These are phyloP conservation scores for Abelmoschus esculentus DNA, from an alignment of 345 rosid genomes.

Conservation along the genomic window DNA sequence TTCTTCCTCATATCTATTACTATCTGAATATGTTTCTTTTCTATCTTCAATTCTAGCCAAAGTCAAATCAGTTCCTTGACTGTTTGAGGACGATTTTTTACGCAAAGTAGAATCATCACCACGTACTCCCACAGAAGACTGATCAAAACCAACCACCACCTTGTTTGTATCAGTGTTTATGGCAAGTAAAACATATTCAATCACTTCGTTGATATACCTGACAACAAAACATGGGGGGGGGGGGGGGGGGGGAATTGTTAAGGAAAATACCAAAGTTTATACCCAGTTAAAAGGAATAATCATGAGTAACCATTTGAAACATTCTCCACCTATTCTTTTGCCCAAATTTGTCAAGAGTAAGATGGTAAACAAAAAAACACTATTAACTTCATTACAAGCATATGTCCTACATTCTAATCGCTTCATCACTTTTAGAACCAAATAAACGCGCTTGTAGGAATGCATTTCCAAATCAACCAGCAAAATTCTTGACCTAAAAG, in stretches of 20 bases:
- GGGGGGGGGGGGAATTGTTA: no score
- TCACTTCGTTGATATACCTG: conserved; percentile 89
- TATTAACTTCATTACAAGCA: neutral
- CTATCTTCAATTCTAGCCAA: conserved; percentile 26
- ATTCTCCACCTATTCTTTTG: neutral
- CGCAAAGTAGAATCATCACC: conserved; percentile 24
- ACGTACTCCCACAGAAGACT: conserved; percentile 29
- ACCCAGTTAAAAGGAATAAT: neutral
- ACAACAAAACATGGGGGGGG: neutral
- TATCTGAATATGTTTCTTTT: conserved; percentile 22
- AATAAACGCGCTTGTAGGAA: neutral
- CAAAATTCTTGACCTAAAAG: neutral
- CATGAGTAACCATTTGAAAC: conserved; percentile 2
- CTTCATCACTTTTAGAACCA: neutral
- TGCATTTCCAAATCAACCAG: neutral
- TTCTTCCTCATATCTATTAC: conserved; percentile 27
- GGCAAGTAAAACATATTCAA: conserved; percentile 59
- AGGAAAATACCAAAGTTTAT: neutral
- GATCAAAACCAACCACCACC: conserved; percentile 38
- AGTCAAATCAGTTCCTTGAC: conserved; percentile 30
- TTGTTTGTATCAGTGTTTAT: conserved; percentile 38
- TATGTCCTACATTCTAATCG: neutral
- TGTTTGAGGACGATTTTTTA: conserved; percentile 28
- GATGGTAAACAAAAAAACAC: neutral
- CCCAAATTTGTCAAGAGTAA: neutral